These are phyloP conservation scores for Fusarium chaquense DNA, from an alignment of 2,329 filamentous ascomycete genomes.

Conservation along the genomic window DNA sequence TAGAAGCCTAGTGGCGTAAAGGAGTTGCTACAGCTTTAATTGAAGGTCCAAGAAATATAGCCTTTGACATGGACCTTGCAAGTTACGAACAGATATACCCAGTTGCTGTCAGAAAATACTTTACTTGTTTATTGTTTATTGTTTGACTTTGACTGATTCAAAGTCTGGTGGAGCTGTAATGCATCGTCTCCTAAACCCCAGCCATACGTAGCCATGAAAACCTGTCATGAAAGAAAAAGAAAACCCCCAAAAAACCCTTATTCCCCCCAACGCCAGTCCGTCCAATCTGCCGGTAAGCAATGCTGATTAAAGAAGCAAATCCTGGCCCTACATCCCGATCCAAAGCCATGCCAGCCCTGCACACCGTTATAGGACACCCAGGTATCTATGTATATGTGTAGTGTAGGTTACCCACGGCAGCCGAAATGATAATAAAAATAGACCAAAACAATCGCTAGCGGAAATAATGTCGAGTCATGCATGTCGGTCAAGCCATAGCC, in stretches of 20 bases:
- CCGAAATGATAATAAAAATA: conserved; percentile 13
- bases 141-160: conserved; percentile 19
- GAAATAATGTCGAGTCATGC: conserved; percentile 12
- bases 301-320: conserved; percentile 29
- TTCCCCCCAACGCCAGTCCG: conserved; percentile 40
- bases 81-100: conserved; percentile 38
- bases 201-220: conserved; percentile 24
- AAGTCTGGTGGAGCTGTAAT: conserved; percentile 21
- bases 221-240: conserved; percentile 6
- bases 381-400: conserved; percentile 8
- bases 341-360: conserved; percentile 22
- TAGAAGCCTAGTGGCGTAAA: conserved; percentile 26
- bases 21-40: conserved; percentile 36
- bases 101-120: conserved; percentile 12
- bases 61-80: conserved; percentile 2
- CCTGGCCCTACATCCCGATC: conserved; percentile 21
- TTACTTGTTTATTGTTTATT: conserved; percentile 38
- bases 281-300: conserved; percentile 30
- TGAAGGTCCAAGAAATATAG: conserved; percentile 31
- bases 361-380: conserved; percentile 7
- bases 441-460: conserved; percentile 28
- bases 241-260: neutral
- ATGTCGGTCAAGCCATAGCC: conserved; percentile 32
- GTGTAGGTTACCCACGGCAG: conserved; percentile 1
- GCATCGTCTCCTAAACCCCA: conserved; percentile 5